phyloP scores from a whole-genome alignment of 2,329 filamentous ascomycete species.

The Fusarium neocosmosporiellum region DNA sequence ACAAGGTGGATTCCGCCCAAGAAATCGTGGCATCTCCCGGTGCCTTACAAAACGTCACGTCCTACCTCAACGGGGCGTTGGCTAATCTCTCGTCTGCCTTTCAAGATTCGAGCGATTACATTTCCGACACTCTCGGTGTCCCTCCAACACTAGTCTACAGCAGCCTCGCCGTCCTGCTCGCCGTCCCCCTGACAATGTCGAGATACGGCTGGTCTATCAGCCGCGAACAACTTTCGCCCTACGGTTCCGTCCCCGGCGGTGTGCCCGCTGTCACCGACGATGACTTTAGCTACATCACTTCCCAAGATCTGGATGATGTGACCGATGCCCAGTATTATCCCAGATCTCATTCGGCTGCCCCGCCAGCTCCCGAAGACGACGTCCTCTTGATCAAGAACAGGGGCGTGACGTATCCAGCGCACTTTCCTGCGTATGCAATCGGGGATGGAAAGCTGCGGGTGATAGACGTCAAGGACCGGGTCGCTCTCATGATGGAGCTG shows the following conservation, averaged over 20 bases:
- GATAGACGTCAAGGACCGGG: slow-evolving; percentile 73
- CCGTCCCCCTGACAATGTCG: slow-evolving; percentile 65
- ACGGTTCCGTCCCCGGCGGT: slow-evolving; percentile 58
- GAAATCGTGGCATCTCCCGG: slow-evolving; percentile 69
- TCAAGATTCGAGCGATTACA: slow-evolving; percentile 62
- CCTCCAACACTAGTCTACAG: slow-evolving; percentile 62
- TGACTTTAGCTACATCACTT: slow-evolving; percentile 87
- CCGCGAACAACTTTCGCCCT: slow-evolving; percentile 64
- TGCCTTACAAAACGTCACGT: slow-evolving; percentile 70
- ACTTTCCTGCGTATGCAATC: slow-evolving; percentile 81
- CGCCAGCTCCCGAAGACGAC: slow-evolving; percentile 69
- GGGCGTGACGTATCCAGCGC: slow-evolving; percentile 72
- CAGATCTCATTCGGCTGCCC: slow-evolving; percentile 48
- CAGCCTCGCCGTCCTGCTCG: slow-evolving; percentile 61
- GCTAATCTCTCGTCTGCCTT: slow-evolving; percentile 61
- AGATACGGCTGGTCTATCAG: slow-evolving; percentile 63
- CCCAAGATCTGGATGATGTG: slow-evolving; percentile 71
- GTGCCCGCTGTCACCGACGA: slow-evolving; percentile 76
- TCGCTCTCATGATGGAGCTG: slow-evolving; percentile 73
- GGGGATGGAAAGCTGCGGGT: slow-evolving; percentile 78
- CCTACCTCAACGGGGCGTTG: slow-evolving; percentile 66
- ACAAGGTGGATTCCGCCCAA: slow-evolving; percentile 72
- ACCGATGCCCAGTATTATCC: slow-evolving; percentile 56
- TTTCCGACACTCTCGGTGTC: slow-evolving; percentile 62
- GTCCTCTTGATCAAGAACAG: slow-evolving; percentile 77